Evolutionary conservation across 192 early-diverging fungal species (phyloP), one percentile per base, ranked within the genome.

Genomic region (Mortierella hygrophila): DNA sequence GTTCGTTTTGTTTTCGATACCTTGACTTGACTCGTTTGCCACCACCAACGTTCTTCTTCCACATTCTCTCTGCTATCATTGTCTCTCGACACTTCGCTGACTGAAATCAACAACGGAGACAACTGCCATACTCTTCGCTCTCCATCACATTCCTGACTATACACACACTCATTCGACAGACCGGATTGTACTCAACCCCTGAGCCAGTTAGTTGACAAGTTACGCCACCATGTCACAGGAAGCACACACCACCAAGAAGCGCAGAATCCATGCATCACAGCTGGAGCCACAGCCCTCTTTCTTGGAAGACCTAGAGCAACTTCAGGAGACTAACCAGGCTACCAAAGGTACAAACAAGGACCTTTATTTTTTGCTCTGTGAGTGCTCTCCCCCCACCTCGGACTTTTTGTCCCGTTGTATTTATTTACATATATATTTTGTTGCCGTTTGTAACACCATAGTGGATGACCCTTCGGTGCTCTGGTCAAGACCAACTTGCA

Each of bases 191-290:
- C 11, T 15, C 60, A 15, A 65, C 29, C n/a, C 60, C 26, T 32
- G 60, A 29, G 32, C 60, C 60, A 29, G 60, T 32, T 29, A 65
- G 60, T 65, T 70, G 80, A 70, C 80, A 54, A 38, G 37, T 60
- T 40, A 75, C 84, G 76, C 84, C 75, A 86, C 84, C 84, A 86
- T 86, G 84, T 80, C 84, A 29, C 57, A 80, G 23, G 84, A 86
- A 63, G 75, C 70, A 15, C 84, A 86, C 75, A 72, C 84, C 57
- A 26, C 72, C 47, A 86, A 86, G 65, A 86, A 86, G 79, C 84
- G 84, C 38, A 70, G 84, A 26, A 86, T 78, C 37, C 77, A 74
- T 54, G n/a, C 70, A 21, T 40, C 75, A 16, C 77, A 73, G 49
- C 29, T 83, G n/a, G 70, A 80, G 65, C 68, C 76, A 11, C 84